These are phyloP conservation scores for Aureococcus anophagefferens DNA, from an alignment of 108 stramenopile genomes.

Conservation along the genomic window DNA sequence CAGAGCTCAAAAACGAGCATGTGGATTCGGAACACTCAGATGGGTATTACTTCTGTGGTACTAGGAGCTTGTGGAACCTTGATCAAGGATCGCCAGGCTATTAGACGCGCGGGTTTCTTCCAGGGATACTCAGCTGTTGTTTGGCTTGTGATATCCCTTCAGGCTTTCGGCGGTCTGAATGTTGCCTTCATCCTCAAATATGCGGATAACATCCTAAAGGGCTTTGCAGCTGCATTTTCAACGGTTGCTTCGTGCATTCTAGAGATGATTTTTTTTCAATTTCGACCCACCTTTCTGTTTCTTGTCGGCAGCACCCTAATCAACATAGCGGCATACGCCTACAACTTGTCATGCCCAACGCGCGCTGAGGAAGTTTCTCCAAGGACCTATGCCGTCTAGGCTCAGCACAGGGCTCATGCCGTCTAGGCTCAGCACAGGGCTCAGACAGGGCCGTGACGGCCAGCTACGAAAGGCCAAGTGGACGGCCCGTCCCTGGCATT, in stretches of 20 bases:
- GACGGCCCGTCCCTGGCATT: too few relatives aligned
- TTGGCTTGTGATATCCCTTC: conserved; percentile 39
- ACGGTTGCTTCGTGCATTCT: conserved; percentile 30
- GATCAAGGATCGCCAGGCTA: conserved; percentile 45
- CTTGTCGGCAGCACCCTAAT: conserved; percentile 2
- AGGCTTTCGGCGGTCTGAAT: conserved; percentile 49
- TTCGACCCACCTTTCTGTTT: neutral
- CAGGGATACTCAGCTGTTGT: conserved; percentile 62
- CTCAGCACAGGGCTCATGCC: too few relatives aligned
- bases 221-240: conserved; percentile 59
- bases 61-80: conserved; percentile 65
- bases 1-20: conserved; percentile 48
- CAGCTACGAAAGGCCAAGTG: too few relatives aligned
- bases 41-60: conserved; percentile 82
- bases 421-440: too few relatives aligned
- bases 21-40: conserved; percentile 93
- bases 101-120: conserved; percentile 15
- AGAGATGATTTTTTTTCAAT: conserved; percentile 17
- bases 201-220: conserved; percentile 71
- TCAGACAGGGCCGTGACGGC: too few relatives aligned
- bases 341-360: too few relatives aligned
- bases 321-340: conserved; percentile 19
- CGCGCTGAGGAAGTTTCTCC: too few relatives aligned
- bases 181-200: conserved; percentile 72
- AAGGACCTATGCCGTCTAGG: too few relatives aligned